A percentile compares a stretch with the other conserved stretches of the same genome.
Conservation (phyloP, 148 eudicot genomes). For the Talinum fruticosum region DNA sequence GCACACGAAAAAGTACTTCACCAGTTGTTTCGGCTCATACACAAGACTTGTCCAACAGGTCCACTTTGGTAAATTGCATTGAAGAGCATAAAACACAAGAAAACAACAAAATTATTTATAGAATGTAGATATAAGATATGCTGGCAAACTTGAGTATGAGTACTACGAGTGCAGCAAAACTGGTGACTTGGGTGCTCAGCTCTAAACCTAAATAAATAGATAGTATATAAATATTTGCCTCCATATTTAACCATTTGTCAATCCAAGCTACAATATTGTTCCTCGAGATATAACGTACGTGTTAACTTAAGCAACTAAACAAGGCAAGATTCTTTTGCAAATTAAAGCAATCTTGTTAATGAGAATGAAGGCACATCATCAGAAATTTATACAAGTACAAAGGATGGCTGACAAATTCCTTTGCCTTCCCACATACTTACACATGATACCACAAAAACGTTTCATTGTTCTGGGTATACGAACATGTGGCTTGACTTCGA, state of each 20-base stretch:
- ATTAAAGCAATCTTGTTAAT: neutral
- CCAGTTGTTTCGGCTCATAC: conserved; percentile 30
- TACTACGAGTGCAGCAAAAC: neutral
- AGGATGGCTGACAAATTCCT: too few relatives aligned
- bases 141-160: neutral
- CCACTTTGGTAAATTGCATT: conserved; percentile 18
- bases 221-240: neutral
- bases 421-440: conserved; percentile 20
- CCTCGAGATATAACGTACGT: neutral
- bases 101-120: neutral
- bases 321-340: neutral
- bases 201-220: neutral
- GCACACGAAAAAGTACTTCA: conserved; percentile 31
- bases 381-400: neutral
- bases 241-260: neutral
- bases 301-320: neutral
- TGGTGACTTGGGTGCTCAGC: neutral
- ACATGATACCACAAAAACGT: conserved; percentile 38
- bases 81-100: neutral
- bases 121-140: neutral
- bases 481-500: conserved; percentile 42
- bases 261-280: neutral
- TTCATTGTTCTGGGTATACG: conserved; percentile 28
- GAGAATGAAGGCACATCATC: neutral
- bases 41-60: conserved; percentile 31